Evolutionary conservation across 805 yeast genomes (phyloP).

Genomic region (Hanseniaspora jakobsenii): DNA sequence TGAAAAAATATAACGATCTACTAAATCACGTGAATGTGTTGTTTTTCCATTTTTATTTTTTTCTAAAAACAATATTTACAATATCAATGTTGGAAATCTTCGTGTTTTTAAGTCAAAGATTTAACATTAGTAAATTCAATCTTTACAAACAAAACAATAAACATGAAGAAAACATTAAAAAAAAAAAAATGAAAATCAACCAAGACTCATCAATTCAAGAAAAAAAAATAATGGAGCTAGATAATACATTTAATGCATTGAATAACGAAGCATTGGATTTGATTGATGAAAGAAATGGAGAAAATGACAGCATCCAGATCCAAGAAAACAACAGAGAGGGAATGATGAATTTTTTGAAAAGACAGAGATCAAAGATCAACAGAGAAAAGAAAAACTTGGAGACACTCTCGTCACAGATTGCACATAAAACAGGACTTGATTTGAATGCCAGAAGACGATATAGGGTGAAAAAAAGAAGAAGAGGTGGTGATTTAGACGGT

Average conservation of each 20-base stretch:
- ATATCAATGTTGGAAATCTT: no score
- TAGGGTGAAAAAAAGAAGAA: not conserved
- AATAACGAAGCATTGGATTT: slow-evolving; percentile 7
- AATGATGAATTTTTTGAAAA: slow-evolving; percentile 9
- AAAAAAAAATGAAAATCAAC: not conserved
- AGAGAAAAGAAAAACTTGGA: slow-evolving; percentile 3
- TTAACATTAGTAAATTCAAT: no score
- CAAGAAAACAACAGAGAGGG: not conserved
- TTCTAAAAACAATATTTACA: no score
- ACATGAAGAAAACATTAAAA: no score
- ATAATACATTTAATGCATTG: not conserved
- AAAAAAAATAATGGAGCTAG: slow-evolving; percentile 7
- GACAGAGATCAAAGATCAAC: slow-evolving; percentile 8
- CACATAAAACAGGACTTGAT: slow-evolving; percentile 9
- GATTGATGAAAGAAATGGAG: not conserved
- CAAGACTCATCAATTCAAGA: no score
- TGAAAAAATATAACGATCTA: no score
- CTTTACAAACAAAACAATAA: no score
- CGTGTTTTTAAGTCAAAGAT: no score
- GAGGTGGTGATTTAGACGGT: slow-evolving; percentile 5
- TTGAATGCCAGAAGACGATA: slow-evolving; percentile 4
- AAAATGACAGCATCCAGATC: not conserved
- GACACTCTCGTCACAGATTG: slow-evolving; percentile 5
- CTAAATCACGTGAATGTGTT: no score
- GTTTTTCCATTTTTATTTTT: no score